Evolutionary conservation across 345 rosid genomes (phyloP), one percentile per base, ranked within the genome.

Genomic region (Euphorbia tirucalli): DNA sequence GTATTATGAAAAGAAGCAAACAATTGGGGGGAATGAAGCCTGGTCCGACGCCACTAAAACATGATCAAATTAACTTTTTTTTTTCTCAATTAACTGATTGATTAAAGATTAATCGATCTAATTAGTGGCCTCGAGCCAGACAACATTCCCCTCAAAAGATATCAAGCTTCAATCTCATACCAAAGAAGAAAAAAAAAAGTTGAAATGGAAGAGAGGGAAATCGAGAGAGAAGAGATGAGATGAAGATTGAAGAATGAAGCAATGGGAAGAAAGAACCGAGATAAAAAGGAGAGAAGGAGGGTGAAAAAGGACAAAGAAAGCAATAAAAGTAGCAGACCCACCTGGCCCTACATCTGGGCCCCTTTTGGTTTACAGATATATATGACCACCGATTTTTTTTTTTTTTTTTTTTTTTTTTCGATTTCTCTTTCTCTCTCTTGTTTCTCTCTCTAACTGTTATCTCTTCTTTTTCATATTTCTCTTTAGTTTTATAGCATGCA

Each of bases 1-100:
- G 16, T 46, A 0, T 46, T 46, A 46, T 1, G 19, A 46, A 46
- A 41, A 43, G 75, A 84, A 79, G 80, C 86, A 79, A 71, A 78
- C 75, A 79, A 79, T 85, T 89, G 90, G 78, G 92, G 90, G 97
- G 97, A 89, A 91, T 89, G 97, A 91, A 91, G 97, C 94, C 97
- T 91, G 97, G 97, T 91, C 97, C 97, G 96, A 91, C 70, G 86
- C 58, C 87, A 75, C 72, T 78, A 83, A 82, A 4, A 48, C 44
- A 49, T n/a, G 74, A 82, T 73, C 69, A 68, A 46, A 1, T 13
- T 46, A 7, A 46, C 16, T 7, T 6, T 13, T 13, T 16, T 8
- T 46, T 46, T 5, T 7, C n/a, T n/a, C n/a, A n/a, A n/a, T n/a
- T n/a, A n/a, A n/a, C n/a, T n/a, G n/a, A 35, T 35, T 35, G 7